A percentile compares a stretch with the other conserved stretches of the same genome.
These are phyloP conservation scores for Tulasnella sp. DNA, from an alignment of 768 basidiomycete species.

Conservation along the genomic window DNA sequence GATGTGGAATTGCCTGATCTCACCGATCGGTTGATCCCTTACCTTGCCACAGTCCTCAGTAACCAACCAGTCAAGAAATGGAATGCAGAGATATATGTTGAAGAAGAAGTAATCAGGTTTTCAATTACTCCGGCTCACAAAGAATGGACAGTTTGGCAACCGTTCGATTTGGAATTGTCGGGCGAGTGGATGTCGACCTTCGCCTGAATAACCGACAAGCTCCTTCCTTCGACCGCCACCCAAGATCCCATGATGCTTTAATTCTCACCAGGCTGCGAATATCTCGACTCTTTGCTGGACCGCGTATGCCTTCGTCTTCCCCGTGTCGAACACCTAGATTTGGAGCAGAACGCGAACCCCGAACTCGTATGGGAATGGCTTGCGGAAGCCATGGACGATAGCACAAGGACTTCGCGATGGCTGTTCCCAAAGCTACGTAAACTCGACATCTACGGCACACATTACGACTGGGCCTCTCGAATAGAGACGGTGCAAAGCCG, in stretches of 20 bases:
- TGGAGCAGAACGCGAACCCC: background rate
- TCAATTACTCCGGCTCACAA: background rate
- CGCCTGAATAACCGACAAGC: background rate
- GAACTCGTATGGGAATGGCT: background rate
- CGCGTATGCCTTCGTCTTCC: background rate
- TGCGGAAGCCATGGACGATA: background rate
- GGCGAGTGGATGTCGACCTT: background rate
- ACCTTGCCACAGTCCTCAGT: background rate
- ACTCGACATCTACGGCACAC: background rate
- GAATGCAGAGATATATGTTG: background rate
- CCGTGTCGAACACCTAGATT: background rate
- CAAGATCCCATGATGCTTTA: background rate
- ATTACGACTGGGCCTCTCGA: background rate
- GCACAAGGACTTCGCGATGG: background rate
- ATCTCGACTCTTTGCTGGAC: background rate
- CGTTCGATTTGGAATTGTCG: background rate
- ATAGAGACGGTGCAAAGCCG: background rate
- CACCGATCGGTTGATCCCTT: background rate
- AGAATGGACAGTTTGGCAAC: background rate
- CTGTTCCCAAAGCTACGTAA: background rate
- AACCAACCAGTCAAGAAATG: background rate
- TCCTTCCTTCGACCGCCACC: background rate
- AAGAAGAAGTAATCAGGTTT: background rate
- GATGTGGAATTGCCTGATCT: background rate
- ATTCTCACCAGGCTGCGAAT: background rate